phyloP scores from a whole-genome alignment of 805 yeast genomes.

The Grigorovia humatica region DNA sequence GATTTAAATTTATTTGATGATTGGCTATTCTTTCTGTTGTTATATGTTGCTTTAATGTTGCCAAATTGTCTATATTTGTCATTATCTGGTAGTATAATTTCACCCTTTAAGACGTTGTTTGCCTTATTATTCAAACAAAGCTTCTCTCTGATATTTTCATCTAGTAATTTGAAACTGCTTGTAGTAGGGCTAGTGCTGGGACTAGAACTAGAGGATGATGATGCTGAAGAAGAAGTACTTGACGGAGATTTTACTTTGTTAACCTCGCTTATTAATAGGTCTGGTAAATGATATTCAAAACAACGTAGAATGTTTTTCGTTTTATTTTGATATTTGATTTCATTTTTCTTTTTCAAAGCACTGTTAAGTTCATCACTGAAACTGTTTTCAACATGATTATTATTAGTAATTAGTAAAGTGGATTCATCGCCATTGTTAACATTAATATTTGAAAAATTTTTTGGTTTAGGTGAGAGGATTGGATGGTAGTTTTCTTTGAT shows the following conservation, averaged over 20 bases:
- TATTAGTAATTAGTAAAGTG: background rate
- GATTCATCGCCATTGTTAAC: background rate
- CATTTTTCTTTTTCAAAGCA: background rate
- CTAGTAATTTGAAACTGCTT: background rate
- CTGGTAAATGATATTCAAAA: constrained; percentile 24
- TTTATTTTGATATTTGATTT: background rate
- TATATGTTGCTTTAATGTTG: background rate
- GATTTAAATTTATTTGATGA: background rate
- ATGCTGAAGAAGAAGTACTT: background rate
- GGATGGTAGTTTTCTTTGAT: background rate
- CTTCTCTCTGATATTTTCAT: background rate
- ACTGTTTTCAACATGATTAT: background rate
- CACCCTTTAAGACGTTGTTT: background rate
- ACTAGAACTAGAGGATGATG: background rate
- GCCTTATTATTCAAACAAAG: background rate
- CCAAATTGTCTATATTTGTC: background rate
- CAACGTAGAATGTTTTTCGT: constrained; percentile 14
- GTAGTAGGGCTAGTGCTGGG: background rate
- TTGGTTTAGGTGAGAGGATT: background rate
- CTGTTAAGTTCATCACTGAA: background rate
- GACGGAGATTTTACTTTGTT: background rate
- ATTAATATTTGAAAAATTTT: background rate
- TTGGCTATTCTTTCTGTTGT: background rate
- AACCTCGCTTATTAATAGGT: constrained; percentile 3
- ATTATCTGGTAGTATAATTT: background rate